Base-by-base conservation (phyloP, 805 yeast species). In the Saccharomycopsis sp. region DNA sequence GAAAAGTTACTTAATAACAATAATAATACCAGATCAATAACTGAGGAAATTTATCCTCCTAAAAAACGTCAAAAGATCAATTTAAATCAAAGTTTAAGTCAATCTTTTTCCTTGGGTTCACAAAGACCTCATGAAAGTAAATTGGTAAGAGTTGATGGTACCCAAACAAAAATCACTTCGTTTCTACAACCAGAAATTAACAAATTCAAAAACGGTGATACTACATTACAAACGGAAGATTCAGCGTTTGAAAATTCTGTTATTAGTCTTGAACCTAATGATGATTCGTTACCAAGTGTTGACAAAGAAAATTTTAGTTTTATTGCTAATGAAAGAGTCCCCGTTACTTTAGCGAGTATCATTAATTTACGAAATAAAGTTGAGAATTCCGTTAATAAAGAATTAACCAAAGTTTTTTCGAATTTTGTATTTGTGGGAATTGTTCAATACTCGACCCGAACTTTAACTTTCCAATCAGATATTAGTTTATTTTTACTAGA, bases 391-490 rank as follows among this genome's bases (percentile, higher is more conserved):
- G 60, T 71, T 0, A 69, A 78, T 53, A 54, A 61, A n/a, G 67
- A 69, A 4, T 58, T 89, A 19, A 79, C 94, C 0, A 69, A 74
- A 32, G 58, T 85, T 2, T 76, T 89, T 57, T 69, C 79, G 6
- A 74, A 81, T 40, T 72, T 80, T 37, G 73, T 79, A 0, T 84
- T 70, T 53, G 79, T 92, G 6, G 98, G 98, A 0, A 60, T 89
- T 3, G 88, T 84, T 2, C 97, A 89, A 54, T 70, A 70, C 9
- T 53, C 59, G 10, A 70, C 74, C 46, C 62, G 96, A 33, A 62
- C 89, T 17, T 78, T 82, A 12, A 81, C 95, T n/a, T 65, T 89
- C 33, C 98, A 92, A 55, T 72, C 77, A 53, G 95, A 80, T 50
- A 80, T 87, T 6, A 75, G 76, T 43, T 62, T 92, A 12, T 80